These are phyloP conservation scores for Xylaria sp. DNA, from an alignment of 2,329 filamentous ascomycete species.

Conservation along the genomic window DNA sequence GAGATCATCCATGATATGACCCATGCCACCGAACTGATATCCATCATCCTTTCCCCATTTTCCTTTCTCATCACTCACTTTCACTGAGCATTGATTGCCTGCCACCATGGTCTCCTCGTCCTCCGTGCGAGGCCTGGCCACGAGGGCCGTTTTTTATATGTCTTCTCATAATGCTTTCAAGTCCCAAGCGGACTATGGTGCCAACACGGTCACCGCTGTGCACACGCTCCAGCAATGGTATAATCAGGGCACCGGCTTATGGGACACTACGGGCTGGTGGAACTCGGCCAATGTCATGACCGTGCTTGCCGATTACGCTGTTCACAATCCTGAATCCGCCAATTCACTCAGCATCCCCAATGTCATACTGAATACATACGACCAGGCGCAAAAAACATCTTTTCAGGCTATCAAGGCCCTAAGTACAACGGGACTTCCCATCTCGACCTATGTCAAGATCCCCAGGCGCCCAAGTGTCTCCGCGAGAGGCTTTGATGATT, in stretches of 20 bases:
- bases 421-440: constrained; percentile 32
- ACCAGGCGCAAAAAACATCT: constrained; percentile 39
- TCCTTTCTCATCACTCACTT: neutral
- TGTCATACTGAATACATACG: constrained; percentile 42
- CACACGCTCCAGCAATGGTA: constrained; percentile 59
- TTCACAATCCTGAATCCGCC: constrained; percentile 22
- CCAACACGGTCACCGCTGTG: constrained; percentile 35
- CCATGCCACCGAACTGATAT: constrained; percentile 9
- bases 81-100: neutral
- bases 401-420: constrained; percentile 37
- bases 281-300: constrained; percentile 65
- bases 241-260: constrained; percentile 58
- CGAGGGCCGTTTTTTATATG: constrained; percentile 41
- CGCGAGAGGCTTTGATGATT: constrained; percentile 49
- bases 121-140: constrained; percentile 38
- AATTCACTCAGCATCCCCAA: constrained; percentile 35
- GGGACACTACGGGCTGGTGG: constrained; percentile 66
- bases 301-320: constrained; percentile 33
- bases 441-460: constrained; percentile 38
- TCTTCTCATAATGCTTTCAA: constrained; percentile 36
- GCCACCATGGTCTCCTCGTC: constrained; percentile 42
- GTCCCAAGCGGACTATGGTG: constrained; percentile 34
- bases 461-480: constrained; percentile 33
- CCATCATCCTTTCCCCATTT: constrained; percentile 20
- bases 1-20: constrained; percentile 15